A percentile compares a stretch with the other conserved stretches of the same genome.
These are phyloP conservation scores for Moesziomyces globuligerus DNA, from an alignment of 1,284 basidiomycete genomes.

Conservation along the genomic window DNA sequence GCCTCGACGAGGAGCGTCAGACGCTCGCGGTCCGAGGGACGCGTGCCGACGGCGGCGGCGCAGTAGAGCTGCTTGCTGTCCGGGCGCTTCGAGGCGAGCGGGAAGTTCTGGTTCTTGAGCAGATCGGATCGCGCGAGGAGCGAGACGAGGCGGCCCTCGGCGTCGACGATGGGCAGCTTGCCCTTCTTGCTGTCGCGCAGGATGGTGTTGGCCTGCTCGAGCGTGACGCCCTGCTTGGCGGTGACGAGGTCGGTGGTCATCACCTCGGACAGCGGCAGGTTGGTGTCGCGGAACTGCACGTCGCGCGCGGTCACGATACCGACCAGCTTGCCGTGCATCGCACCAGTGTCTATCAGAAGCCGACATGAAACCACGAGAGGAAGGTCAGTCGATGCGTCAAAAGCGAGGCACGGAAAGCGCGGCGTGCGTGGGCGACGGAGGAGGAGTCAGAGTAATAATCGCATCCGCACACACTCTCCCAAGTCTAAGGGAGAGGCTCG, in stretches of 20 bases:
- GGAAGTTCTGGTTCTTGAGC: slow-evolving; percentile 97
- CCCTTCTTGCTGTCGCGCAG: slow-evolving; percentile 97
- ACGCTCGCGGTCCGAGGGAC: slow-evolving; percentile 86
- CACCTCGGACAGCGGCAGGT: slow-evolving; percentile 79
- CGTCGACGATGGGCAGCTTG: slow-evolving; percentile 76
- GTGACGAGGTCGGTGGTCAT: slow-evolving; percentile 76
- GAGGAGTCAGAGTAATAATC: slow-evolving; percentile 68
- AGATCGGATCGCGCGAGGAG: slow-evolving; percentile 81
- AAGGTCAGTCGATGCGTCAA: neutral
- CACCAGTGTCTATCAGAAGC: slow-evolving; percentile 79
- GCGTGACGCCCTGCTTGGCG: slow-evolving; percentile 71
- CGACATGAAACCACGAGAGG: neutral
- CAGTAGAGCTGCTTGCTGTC: slow-evolving; percentile 95
- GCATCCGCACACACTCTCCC: slow-evolving; percentile 78
- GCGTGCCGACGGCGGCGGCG: slow-evolving; percentile 95
- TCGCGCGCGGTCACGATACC: slow-evolving; percentile 98
- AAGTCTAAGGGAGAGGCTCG: slow-evolving; percentile 75
- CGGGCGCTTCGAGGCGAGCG: slow-evolving; percentile 90
- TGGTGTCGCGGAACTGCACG: slow-evolving; percentile 86
- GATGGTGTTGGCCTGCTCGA: slow-evolving; percentile 91
- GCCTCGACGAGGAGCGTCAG: slow-evolving; percentile 88
- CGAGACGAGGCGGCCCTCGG: slow-evolving; percentile 58
- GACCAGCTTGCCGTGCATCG: slow-evolving; percentile 86
- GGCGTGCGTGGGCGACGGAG: neutral
- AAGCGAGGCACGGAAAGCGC: neutral